Base-by-base conservation (phyloP, 2,329 filamentous ascomycete genomes). In the Tolypocladium endophyticum region DNA sequence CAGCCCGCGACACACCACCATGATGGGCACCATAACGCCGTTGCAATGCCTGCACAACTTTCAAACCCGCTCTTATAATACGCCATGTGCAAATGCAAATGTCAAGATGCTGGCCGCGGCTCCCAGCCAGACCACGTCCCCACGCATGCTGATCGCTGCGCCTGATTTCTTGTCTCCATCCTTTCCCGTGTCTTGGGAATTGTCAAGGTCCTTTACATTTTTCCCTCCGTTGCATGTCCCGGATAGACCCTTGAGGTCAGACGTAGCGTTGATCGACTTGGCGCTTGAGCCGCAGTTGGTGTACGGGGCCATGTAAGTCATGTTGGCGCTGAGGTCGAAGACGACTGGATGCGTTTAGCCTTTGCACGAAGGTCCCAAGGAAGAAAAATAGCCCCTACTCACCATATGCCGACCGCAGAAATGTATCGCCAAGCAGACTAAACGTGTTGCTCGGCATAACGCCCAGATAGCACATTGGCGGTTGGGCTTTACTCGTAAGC, bases 401-500 rank as follows among this genome's bases (percentile, higher is more conserved):
- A 80, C 78, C 73, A 63, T 83, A 83, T 5, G 78, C 79, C 14
- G 77, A 80, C 35, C 81, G 75, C 62, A 83, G 62, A 68, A 83
- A 80, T 1, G 79, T 81, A 64, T 83, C 81, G 9, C 81, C 81
- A 14, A 83, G 70, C n/a, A 83, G 68, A 16, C 74, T 71, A 64
- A 81, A 82, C 35, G 74, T 72, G 8, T 73, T 68, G 63, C 74
- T 80, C 11, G 77, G 72, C 62, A 74, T 73, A 61, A 83, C 76
- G 9, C 80, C 80, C n/a, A 83, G 68, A 59, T 78, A 80, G 65
- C 80, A 83, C 14, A 67, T 67, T 16, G 70, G 66, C 39, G 69
- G 68, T 30, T 55, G 59, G 4, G 58, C 28, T 8, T 53, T 33
- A n/a, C n/a, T n/a, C n/a, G n/a, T n/a, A 25, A 69, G 55, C 58